Conservation (phyloP, 305 asterid species). For the Fraxinus ornus region DNA sequence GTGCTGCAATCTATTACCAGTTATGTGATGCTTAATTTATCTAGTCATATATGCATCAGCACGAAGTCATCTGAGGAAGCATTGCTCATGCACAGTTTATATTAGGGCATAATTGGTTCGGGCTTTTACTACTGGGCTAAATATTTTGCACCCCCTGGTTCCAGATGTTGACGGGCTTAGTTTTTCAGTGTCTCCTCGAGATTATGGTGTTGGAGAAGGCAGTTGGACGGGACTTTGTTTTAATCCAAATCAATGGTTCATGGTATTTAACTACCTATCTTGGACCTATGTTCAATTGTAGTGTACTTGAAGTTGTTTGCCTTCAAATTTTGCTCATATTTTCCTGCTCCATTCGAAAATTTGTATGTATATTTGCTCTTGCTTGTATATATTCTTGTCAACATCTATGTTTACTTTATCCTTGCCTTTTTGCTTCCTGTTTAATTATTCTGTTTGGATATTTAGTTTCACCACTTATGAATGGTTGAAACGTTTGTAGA, state of each 20-base stretch:
- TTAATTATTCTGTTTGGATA: background rate
- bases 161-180: conserved; percentile 60
- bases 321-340: background rate
- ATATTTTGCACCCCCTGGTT: conserved; percentile 20
- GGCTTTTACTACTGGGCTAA: conserved; percentile 8
- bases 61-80: conserved; percentile 1
- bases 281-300: background rate
- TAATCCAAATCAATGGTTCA: conserved; percentile 70
- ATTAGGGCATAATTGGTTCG: background rate
- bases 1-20: conserved; percentile 5
- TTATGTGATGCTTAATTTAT: background rate
- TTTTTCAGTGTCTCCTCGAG: conserved; percentile 76
- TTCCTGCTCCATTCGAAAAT: conserved; percentile 3
- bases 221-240: conserved; percentile 94
- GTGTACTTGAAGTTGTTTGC: conserved; percentile 9
- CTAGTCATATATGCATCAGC: background rate
- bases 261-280: conserved; percentile 44
- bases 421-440: background rate
- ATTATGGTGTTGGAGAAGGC: conserved; percentile 87
- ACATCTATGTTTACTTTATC: background rate
- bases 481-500: background rate
- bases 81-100: background rate
- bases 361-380: conserved; percentile 5
- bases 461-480: background rate
- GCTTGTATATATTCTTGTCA: background rate